Evolutionary conservation across 345 rosid genomes (phyloP), one percentile per base, ranked within the genome.

Genomic region (Aquilaria yunnanensis): DNA sequence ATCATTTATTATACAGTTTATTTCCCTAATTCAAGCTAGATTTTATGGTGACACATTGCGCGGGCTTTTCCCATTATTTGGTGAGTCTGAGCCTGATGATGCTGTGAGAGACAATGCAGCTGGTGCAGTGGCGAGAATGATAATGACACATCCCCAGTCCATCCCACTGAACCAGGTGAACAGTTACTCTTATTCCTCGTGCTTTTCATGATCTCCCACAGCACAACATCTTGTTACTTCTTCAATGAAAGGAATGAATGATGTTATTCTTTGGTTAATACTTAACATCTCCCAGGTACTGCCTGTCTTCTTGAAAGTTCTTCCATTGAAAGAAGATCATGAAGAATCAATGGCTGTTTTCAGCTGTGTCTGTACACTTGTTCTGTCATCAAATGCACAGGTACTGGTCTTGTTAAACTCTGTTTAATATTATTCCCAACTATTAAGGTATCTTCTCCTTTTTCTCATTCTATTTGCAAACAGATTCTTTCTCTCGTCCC

Each of bases 71-170:
- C 97, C 90, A 11, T 80, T 91, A 67, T 95, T 95, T 61, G 98
- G 98, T 71, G 98, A 91, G 29, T 77, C 94, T 49, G 99, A 95
- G 73, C 91, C 92, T 50, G 98, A 95, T 77, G 81, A 77, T 78
- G 99, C 89, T 12, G 99, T 95, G 54, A 77, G 96, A 73, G 99
- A 95, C 77, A 95, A 95, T 75, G 97, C 98, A 55, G 96, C 98
- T 47, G 99, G 99, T 81, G 99, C 98, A 14, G 82, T 88, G 56
- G 98, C 99, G 67, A 89, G 97, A 81, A 91, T 95, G 99, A 89
- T 95, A 79, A 75, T 85, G 83, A 88, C 77, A 70, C 82, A 95
- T 60, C 97, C 98, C 2, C 88, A 91, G 62, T 71, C 87, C 56
- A 74, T 95, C 60, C 99, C 99, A 47, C 78, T 95, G 73, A 87